Base-by-base conservation (phyloP, 352 stramenopile genomes). In the Thraustotheca clavata region DNA sequence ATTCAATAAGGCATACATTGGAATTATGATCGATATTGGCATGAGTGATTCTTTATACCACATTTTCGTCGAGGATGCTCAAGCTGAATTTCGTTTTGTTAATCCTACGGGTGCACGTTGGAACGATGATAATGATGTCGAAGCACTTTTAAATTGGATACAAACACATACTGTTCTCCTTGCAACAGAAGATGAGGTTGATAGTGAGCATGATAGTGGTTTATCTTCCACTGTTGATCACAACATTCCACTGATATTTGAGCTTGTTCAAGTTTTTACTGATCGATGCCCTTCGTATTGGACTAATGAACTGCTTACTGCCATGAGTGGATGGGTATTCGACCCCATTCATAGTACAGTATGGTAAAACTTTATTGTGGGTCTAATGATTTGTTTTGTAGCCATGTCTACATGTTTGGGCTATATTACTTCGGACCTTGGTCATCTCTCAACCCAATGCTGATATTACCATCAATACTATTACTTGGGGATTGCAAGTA, bases 281-380 rank as follows among this genome's bases (percentile, higher is more conserved):
- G 43, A 3, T 2, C 43, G n/a, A 11, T 35, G 12, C 11, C 9
- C 2, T 6, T 24, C 9, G 9, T 52, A 35, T 31, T 52, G 43
- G 43, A 52, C 43, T 6, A 24, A 11, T 1, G 43, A 14, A 9
- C 43, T 52, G 9, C 43, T 52, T 31, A 31, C 31, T 2, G 43
- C 43, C 43, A 52, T 52, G 43, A 35, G 24, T 6, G n/a, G 24
- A 31, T 52, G 43, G 43, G n/a, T 52, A 24, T 52, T 52, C n/a
- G 11, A 20, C 7, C 43, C 43, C 43, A 31, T 18, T 11, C 43
- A 52, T 24, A 9, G 43, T 2, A 24, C 31, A 8, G 43, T 52
- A 14, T 31, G 11, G n/a, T n/a, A n/a, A n/a, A n/a, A n/a, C n/a
- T n/a, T 43, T 43, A 16, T 52, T 31, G 43, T 24, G 1, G n/a